These are phyloP conservation scores for Calamus simplicifolius DNA, from an alignment of 176 grass and related monocot genomes.

Conservation along the genomic window DNA sequence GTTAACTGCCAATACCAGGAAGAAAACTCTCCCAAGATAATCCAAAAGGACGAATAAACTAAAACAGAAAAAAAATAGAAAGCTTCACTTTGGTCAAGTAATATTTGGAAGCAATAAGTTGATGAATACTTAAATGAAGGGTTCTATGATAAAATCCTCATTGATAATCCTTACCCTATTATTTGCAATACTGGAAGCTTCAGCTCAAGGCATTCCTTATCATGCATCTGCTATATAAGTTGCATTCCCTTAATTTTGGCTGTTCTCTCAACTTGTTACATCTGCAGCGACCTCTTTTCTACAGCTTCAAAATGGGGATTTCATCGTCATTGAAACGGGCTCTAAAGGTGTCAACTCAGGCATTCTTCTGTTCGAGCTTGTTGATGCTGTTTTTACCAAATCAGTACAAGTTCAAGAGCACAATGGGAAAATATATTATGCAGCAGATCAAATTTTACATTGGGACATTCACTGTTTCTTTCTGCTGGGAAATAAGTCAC, in stretches of 20 bases:
- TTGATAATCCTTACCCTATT: too few species aligned
- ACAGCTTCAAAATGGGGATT: slow-evolving; percentile 85
- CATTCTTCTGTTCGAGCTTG: slow-evolving; percentile 38
- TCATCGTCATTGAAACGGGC: slow-evolving; percentile 54
- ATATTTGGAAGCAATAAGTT: too few species aligned
- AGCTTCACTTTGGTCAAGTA: too few species aligned
- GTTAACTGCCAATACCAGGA: too few species aligned
- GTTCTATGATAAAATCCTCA: too few species aligned
- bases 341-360: slow-evolving; percentile 57
- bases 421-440: slow-evolving; percentile 38
- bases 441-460: slow-evolving; percentile 52
- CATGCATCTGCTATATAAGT: too few species aligned
- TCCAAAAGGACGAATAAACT: too few species aligned
- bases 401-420: slow-evolving; percentile 47
- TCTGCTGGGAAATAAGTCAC: slow-evolving; percentile 88
- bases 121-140: too few species aligned
- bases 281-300: slow-evolving; percentile 81
- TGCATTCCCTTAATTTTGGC: not conserved
- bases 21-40: too few species aligned
- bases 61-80: too few species aligned
- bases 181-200: not conserved
- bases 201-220: not conserved
- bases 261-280: slow-evolving; percentile 14
- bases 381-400: slow-evolving; percentile 40
- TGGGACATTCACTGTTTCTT: slow-evolving; percentile 33